A percentile compares a stretch with the other conserved stretches of the same genome.
phyloP scores from a whole-genome alignment of 2,329 filamentous ascomycete genomes.

The Arthroderma uncinatum region DNA sequence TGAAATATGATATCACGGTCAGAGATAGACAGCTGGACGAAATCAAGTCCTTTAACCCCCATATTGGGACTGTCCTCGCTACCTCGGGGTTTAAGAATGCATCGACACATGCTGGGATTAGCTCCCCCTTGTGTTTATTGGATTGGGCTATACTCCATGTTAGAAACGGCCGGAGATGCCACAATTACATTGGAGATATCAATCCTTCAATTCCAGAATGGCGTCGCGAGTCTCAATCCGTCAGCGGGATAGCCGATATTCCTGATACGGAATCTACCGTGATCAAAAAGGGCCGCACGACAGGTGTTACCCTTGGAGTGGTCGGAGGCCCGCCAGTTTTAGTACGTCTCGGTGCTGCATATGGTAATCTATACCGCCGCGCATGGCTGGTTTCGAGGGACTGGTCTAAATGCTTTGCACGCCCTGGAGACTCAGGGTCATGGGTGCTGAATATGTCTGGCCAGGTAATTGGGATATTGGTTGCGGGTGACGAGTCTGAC shows the following conservation, averaged over 20 bases:
- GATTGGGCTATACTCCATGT: constrained; percentile 1
- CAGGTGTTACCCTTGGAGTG: neutral
- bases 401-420: neutral
- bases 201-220: neutral
- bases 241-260: neutral
- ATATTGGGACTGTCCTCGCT: neutral
- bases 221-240: neutral
- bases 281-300: neutral
- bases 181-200: neutral
- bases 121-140: neutral
- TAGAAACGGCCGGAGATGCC: neutral
- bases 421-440: neutral
- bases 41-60: neutral
- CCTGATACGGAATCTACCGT: neutral
- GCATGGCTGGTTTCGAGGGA: neutral
- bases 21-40: neutral
- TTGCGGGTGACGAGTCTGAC: neutral
- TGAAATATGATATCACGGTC: no score
- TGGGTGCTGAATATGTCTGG: constrained; percentile 1
- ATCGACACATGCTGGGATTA: neutral
- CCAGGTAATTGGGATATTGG: neutral
- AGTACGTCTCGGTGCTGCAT: no score
- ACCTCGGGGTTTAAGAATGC: neutral
- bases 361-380: neutral
- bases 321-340: neutral